Conservation (phyloP, 768 basidiomycete species). For the Pisolithus tinctorius region DNA sequence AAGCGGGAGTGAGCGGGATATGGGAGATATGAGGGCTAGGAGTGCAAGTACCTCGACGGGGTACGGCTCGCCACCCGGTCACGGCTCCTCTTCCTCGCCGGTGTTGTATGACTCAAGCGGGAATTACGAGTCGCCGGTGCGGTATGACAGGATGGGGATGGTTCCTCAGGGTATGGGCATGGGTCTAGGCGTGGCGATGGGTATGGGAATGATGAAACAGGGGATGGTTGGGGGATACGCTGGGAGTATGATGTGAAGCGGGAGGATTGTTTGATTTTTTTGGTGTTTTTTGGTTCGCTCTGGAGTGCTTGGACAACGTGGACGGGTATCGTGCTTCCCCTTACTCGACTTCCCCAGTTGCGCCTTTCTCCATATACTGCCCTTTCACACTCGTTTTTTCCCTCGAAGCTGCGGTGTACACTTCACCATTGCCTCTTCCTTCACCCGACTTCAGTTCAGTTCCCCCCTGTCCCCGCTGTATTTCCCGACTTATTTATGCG, state of each 20-base stretch:
- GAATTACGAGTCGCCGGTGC: background rate
- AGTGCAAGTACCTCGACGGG: slow-evolving; percentile 32
- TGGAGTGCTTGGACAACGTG: too few relatives aligned
- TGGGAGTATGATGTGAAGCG: background rate
- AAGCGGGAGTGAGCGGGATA: slow-evolving; percentile 17
- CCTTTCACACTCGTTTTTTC: too few relatives aligned
- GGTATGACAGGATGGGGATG: background rate
- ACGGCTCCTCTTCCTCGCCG: slow-evolving; percentile 12
- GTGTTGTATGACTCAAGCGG: slow-evolving; percentile 27
- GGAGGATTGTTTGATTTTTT: too few relatives aligned
- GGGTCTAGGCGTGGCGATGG: background rate
- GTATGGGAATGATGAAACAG: background rate
- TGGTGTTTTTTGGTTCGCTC: too few relatives aligned
- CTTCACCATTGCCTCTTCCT: too few relatives aligned
- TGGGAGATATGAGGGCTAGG: slow-evolving; percentile 7
- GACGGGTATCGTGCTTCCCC: too few relatives aligned
- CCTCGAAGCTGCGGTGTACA: too few relatives aligned
- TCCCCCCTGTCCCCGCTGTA: too few relatives aligned
- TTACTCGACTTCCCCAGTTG: too few relatives aligned
- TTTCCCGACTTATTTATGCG: too few relatives aligned
- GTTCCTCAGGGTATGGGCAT: background rate
- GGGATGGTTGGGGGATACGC: background rate
- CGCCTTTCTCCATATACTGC: too few relatives aligned
- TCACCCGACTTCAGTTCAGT: too few relatives aligned
- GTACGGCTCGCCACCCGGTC: slow-evolving; percentile 25